phyloP scores from a whole-genome alignment of 345 rosid species.

The Microcos paniculata region DNA sequence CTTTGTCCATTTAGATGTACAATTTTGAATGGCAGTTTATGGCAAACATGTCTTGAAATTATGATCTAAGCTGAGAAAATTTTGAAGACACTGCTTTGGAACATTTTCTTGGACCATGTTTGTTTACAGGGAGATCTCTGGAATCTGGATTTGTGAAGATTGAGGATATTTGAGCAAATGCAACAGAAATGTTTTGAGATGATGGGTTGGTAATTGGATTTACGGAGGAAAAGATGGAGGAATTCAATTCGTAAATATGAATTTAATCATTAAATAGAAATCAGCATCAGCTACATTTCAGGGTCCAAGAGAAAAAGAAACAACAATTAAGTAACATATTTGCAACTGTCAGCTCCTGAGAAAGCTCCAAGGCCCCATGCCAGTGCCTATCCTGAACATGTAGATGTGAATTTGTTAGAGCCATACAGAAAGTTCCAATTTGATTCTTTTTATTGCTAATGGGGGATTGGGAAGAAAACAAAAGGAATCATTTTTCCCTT shows the following conservation, averaged over 20 bases:
- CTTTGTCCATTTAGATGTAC: background rate
- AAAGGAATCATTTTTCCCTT: background rate
- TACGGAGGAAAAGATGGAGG: no score
- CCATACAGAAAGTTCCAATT: background rate
- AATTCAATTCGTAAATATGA: no score
- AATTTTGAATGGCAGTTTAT: background rate
- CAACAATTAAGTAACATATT: background rate
- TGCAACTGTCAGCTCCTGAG: slow-evolving; percentile 21
- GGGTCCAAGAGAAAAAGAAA: background rate
- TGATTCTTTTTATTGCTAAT: background rate
- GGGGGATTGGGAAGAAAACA: background rate
- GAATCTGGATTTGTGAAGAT: no score
- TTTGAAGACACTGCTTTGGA: background rate
- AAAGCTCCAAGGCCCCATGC: slow-evolving; percentile 46
- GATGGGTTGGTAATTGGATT: no score
- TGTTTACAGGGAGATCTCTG: no score
- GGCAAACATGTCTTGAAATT: background rate
- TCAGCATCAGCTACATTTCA: background rate
- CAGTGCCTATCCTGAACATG: slow-evolving; percentile 38
- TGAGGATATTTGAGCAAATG: no score
- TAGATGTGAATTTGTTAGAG: background rate
- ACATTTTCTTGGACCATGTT: no score
- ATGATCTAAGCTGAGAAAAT: background rate
- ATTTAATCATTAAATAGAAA: background rate
- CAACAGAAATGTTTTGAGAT: no score